Base-by-base conservation (phyloP, 169 alveolate genomes). In the Babesia gibsoni region DNA sequence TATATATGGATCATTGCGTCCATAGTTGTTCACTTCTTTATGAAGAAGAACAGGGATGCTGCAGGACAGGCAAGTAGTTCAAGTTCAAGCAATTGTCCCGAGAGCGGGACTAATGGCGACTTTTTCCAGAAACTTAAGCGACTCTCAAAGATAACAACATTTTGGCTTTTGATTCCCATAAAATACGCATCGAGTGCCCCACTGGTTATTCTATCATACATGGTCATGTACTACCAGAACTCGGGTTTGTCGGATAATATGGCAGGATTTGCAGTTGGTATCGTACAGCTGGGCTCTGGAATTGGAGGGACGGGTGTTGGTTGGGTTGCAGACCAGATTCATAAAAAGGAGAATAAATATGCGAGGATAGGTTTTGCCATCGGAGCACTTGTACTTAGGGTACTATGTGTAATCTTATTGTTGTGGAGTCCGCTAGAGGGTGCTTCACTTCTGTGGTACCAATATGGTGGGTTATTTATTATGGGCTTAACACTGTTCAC, bases 271-370 rank as follows among this genome's bases (percentile, higher is more conserved):
- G 82, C 92, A 43, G 73, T 87, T 27, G 96, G 95, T 10, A 59
- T 84, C 20, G 79, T 91, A 68, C 86, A 92, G 18, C 58, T 91
- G 37, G 97, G 97, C 27, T 88, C 94, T 5, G 89, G 91, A 48
- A 41, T 89, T 32, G 96, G 97, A 22, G 97, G 97, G 9, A 91
- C 90, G n/a, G 29, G 91, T 27, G 97, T 96, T 20, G 97, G 97
- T 2, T 69, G 70, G 18, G 61, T 90, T 39, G 94, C 94, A 18
- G 97, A 92, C 46, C 69, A 52, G 50, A 82, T 93, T 77, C 91
- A 88, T 58, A 67, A 82, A 50, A 83, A 84, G 73, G 73, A 88
- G 30, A 83, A 82, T 16, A 80, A 88, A 20, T 94, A 92, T 65
- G 97, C 96, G 37, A 67, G 96, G 49, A 93, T 95, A 4, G 70